A percentile compares a stretch with the other conserved stretches of the same genome.
These are phyloP conservation scores for Mrakia gelida DNA, from an alignment of 768 basidiomycete genomes.

Conservation along the genomic window DNA sequence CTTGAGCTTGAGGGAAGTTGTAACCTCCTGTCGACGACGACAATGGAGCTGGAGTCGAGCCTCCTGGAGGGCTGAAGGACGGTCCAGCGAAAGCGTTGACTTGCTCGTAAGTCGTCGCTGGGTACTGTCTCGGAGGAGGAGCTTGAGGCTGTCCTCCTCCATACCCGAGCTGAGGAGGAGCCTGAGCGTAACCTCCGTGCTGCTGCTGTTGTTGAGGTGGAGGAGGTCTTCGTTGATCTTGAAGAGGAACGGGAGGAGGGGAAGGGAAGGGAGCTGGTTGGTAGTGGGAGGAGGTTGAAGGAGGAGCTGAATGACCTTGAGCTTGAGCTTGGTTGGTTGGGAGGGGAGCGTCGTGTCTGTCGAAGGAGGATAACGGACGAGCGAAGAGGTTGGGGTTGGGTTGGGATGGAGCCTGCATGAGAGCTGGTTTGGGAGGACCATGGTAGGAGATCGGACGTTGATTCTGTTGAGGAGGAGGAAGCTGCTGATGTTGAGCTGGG, in stretches of 20 bases:
- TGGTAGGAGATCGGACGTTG: slow-evolving; percentile 9
- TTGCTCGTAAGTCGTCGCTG: not conserved
- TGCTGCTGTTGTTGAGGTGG: not conserved
- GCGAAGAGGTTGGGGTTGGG: slow-evolving; percentile 2
- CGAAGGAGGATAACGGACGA: not conserved
- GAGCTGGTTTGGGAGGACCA: slow-evolving; percentile 18
- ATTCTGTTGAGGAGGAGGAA: not conserved
- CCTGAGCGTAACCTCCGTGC: not conserved
- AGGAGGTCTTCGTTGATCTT: not conserved
- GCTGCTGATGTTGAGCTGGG: not conserved
- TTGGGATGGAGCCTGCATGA: slow-evolving; percentile 13
- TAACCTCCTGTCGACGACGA: not conserved
- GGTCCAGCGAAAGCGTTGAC: slow-evolving; percentile 10
- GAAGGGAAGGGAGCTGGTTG: not conserved
- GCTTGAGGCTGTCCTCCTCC: not conserved
- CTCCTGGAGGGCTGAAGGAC: slow-evolving; percentile 10
- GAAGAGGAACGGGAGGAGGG: not conserved
- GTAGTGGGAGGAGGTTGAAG: not conserved
- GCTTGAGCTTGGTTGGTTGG: not conserved
- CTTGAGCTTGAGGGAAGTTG: not conserved
- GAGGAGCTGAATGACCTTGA: slow-evolving; percentile 3
- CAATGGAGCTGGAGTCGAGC: not conserved
- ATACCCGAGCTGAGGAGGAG: not conserved
- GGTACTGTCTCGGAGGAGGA: not conserved
- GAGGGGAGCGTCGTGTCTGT: not conserved